These are phyloP conservation scores for Fusarium albidum DNA, from an alignment of 2,329 filamentous ascomycete species.

Conservation along the genomic window DNA sequence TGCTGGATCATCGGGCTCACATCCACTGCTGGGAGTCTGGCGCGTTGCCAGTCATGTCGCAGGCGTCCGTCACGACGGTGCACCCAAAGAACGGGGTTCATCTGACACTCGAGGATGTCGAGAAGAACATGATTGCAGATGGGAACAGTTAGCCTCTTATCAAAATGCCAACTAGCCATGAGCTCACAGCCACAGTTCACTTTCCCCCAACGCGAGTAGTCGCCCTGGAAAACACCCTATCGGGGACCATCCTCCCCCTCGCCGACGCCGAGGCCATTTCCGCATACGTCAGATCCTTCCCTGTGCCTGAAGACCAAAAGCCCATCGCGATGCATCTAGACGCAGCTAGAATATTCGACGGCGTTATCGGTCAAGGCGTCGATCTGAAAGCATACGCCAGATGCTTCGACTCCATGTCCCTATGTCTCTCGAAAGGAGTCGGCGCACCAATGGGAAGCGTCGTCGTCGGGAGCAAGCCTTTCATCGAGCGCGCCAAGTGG, in stretches of 20 bases:
- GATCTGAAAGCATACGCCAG: constrained; percentile 69
- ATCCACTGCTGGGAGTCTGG: constrained; percentile 72
- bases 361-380: constrained; percentile 71
- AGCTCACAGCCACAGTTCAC: constrained; percentile 69
- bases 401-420: constrained; percentile 74
- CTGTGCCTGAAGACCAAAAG: constrained; percentile 45
- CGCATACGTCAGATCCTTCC: constrained; percentile 64
- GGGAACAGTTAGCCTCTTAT: constrained; percentile 31
- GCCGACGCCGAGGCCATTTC: constrained; percentile 72
- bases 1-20: constrained; percentile 73
- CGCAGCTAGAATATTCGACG: constrained; percentile 76
- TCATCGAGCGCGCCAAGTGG: no score
- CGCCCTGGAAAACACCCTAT: constrained; percentile 81
- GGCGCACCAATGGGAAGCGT: constrained; percentile 77
- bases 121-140: constrained; percentile 46
- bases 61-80: constrained; percentile 72
- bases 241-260: constrained; percentile 78
- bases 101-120: constrained; percentile 77
- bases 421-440: constrained; percentile 82
- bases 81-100: constrained; percentile 74
- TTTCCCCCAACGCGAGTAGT: constrained; percentile 80
- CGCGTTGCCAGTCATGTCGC: constrained; percentile 71
- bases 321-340: constrained; percentile 76
- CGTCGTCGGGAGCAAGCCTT: no score
- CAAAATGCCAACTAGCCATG: no score